phyloP scores from a whole-genome alignment of 345 rosid genomes.

The Turnera subulata region DNA sequence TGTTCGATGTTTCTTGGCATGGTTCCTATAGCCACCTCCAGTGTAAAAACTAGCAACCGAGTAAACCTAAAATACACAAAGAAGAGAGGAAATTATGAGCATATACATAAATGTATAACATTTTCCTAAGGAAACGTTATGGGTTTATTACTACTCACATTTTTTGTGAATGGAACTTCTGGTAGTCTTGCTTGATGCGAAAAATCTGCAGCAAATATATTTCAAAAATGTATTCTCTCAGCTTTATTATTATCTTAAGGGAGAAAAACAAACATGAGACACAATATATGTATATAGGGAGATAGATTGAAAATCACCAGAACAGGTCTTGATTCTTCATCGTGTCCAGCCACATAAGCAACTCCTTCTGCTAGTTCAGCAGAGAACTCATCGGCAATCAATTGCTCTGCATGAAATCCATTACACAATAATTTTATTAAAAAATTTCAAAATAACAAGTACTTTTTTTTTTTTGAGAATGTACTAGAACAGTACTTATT shows the following conservation, averaged over 20 bases:
- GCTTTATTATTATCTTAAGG: not conserved
- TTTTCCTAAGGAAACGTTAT: too few relatives aligned
- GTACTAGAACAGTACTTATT: not conserved
- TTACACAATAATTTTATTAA: not conserved
- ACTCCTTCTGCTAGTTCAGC: constrained; percentile 75
- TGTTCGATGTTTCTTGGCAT: constrained; percentile 80
- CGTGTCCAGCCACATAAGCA: constrained; percentile 87
- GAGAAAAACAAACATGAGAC: not conserved
- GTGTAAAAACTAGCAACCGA: constrained; percentile 81
- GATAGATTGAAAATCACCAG: constrained; percentile 31
- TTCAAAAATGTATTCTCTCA: too few relatives aligned
- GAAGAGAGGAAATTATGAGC: not conserved
- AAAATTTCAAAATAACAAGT: not conserved
- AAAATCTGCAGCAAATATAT: constrained; percentile 52
- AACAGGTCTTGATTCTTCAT: constrained; percentile 79
- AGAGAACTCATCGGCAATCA: constrained; percentile 94
- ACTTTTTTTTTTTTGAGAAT: not conserved
- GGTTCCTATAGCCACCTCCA: constrained; percentile 77
- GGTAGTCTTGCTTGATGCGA: constrained; percentile 84
- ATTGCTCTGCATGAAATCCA: constrained; percentile 35
- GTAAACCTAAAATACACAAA: constrained; percentile 42
- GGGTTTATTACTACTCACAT: constrained; percentile 39
- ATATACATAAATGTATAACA: not conserved
- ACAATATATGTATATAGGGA: not conserved
- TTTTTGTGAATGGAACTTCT: constrained; percentile 74